Base-by-base conservation (phyloP, 176 grass and related monocot species). In the Rhynchospora pubera region DNA sequence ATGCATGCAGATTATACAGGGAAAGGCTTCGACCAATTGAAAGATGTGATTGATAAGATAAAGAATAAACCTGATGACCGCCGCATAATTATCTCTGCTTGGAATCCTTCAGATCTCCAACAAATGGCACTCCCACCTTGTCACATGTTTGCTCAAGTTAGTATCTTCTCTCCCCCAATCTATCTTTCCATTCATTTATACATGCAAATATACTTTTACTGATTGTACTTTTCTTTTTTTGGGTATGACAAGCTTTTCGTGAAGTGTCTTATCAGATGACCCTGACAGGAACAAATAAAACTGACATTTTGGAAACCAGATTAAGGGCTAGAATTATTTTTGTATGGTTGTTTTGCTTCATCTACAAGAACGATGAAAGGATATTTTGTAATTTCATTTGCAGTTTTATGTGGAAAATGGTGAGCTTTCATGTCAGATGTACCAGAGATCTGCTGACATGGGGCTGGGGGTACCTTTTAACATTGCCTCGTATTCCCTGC, bases 371-470 rank as follows among this genome's bases (percentile, higher is more conserved):
- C 43, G 42, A 74, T 50, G 15, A 48, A 77, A 43, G 19, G 19
- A 1, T 77, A 77, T 28, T 3, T 77, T 32, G 53, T 32, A 45
- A 82, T 53, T 61, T 57, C 26, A 3, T 53, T 89, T 85, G 51
- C 78, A 97, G 91, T 97, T 94, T 82, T 94, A 89, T n/a, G 90
- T 97, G 15, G 90, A 92, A 64, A 91, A 92, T 24, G 89, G 88
- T 48, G 94, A 97, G 64, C 9, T 97, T 73, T 97, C 91, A 44
- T 97, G 94, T 77, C 94, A 94, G 80, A 97, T 97, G 92, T 97
- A 97, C 79, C 92, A 94, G 73, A 88, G 90, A 14, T 97, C 94
- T 63, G 94, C 94, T 62, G 94, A 97, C 44, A 92, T 97, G 88
- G 94, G 94, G 12, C 87, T 97, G 65, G 94, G 94, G 46, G 88